Evolutionary conservation across 768 basidiomycete species (phyloP), one percentile per base, ranked within the genome.

Genomic region (Boletellus emodensis): DNA sequence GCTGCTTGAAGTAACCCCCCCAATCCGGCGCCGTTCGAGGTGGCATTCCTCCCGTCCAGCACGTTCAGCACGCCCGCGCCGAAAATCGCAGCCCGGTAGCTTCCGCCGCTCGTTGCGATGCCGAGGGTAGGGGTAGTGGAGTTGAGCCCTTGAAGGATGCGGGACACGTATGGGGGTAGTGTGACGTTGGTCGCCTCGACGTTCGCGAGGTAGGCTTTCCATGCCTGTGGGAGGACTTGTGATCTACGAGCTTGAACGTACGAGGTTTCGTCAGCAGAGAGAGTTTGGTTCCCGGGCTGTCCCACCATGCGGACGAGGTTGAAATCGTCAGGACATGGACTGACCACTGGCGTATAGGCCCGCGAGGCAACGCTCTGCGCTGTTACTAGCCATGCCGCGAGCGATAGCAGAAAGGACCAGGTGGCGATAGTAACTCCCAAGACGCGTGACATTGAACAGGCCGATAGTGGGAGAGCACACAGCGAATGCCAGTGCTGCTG

Each of bases 21-120:
- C 1, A 68, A 65, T 1, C 79, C 81, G 0, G 64, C 70, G 2
- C 53, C 56, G 7, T 62, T 70, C 7, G 75, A 64, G 0, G 79
- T 71, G 1, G 61, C 38, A 45, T 81, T 82, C 24, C 78, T 64
- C 35, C 68, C 77, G 57, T 84, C 80, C 37, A 81, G 54, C 1
- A 75, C 71, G n/a, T 70, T 71, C 42, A 78, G 55, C 17, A 80
- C 71, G 1, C 79, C 82, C 4, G 77, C 82, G 37, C 75, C 76
- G 44, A 75, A 77, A 7, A 80, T 68, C 4, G 80, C 78, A 0
- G 83, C 83, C 13, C 83, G 66, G 43, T 78, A 75, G 0, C 81
- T 77, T 8, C 83, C 83, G 13, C 83, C 83, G 24, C 76, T 78
- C 20, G 74, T 62, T 0, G 82, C 80, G 45, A 82, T 76, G 0